These are phyloP conservation scores for Aspergillus sp. DNA, from an alignment of 2,329 filamentous ascomycete species.

Conservation along the genomic window DNA sequence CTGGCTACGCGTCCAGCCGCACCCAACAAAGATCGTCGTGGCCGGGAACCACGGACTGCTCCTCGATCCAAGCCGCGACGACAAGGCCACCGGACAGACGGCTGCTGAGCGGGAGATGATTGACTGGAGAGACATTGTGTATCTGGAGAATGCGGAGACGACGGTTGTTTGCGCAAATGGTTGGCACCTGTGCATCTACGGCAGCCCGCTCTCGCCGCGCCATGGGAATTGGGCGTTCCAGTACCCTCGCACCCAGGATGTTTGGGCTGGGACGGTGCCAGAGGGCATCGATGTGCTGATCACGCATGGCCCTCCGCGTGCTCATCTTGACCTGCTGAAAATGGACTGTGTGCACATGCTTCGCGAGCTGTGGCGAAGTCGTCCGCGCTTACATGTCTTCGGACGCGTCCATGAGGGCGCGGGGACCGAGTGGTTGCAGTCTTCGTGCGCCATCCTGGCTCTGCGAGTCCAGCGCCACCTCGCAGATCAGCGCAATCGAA, in stretches of 20 bases:
- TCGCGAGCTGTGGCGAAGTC: too few species aligned
- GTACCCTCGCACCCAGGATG: constrained; percentile 9
- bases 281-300: too few species aligned
- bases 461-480: constrained; percentile 50
- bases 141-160: not conserved
- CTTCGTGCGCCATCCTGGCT: too few species aligned
- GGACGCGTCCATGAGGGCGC: too few species aligned
- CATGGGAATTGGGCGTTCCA: constrained; percentile 16
- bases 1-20: constrained; percentile 19
- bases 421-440: too few species aligned
- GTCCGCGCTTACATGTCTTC: too few species aligned
- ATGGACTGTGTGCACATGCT: too few species aligned
- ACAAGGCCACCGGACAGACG: not conserved
- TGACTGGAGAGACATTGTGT: not conserved
- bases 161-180: not conserved
- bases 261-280: constrained; percentile 13
- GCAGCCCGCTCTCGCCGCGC: constrained; percentile 8
- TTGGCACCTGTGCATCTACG: not conserved
- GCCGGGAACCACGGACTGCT: constrained; percentile 40
- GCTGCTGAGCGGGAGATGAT: not conserved
- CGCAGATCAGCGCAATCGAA: constrained; percentile 49
- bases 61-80: constrained; percentile 8
- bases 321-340: too few species aligned
- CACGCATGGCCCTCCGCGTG: too few species aligned
- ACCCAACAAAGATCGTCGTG: constrained; percentile 37